Base-by-base conservation (phyloP, 129 eudicot genomes). In the Lactuca sativa region DNA sequence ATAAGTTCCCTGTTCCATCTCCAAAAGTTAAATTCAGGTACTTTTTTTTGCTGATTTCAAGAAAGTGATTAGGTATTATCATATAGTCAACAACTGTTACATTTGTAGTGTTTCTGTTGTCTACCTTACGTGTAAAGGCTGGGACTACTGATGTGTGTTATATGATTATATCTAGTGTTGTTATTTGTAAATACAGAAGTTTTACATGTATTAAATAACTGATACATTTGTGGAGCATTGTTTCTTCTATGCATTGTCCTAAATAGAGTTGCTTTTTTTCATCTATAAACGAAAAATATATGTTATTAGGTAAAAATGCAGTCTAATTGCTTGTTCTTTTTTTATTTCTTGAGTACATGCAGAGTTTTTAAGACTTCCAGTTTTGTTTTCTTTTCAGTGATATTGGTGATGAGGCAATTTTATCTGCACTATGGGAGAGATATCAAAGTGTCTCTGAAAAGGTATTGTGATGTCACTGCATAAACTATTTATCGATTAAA, bases 381-480 rank as follows among this genome's bases (percentile, higher is more conserved):
- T 41, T 55, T 61, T 76, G 47, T 34, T 11, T 17, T 49, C 63
- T 73, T 61, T 82, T 51, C 72, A 92, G 98, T 79, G 98, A 92
- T n/a, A 67, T 67, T 58, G 98, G 98, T 38, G 95, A 87, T 72
- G 99, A 95, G 87, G 96, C 84, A 10, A 86, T 90, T 25, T 80
- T 95, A 49, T 77, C 77, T 51, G 58, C 84, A 25, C 82, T 95
- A 38, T 90, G 90, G 96, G 90, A 71, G 71, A 90, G 83, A 82
- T 84, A 69, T 75, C 81, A 67, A 69, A 82, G 71, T 76, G 76
- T 93, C 65, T 54, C 32, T 47, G 89, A 90, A 65, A 88, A 95
- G 99, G 99, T 92, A 75, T 53, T 10, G 56, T 37, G 80, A 67
- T 60, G 44, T 75, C 51, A 67, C 64, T 13, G 8, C 16, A 17